A percentile compares a stretch with the other conserved stretches of the same genome.
These are phyloP conservation scores for Wallacemonas sp. DNA, from an alignment of 208 protist genomes.

Conservation along the genomic window DNA sequence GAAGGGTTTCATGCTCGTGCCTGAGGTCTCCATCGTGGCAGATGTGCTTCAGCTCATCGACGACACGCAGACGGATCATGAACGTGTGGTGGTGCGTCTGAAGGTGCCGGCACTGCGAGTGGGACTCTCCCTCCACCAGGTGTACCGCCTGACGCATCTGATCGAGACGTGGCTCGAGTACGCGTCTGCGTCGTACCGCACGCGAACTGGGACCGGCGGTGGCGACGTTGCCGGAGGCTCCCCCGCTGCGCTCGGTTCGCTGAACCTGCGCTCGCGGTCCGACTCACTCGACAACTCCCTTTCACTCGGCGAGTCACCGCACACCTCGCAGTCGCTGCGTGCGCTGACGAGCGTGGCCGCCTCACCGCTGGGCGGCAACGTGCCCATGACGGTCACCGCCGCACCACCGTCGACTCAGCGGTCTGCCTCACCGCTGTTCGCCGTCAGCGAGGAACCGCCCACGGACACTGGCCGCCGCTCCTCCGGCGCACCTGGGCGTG, in stretches of 20 bases:
- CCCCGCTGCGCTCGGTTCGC: no score
- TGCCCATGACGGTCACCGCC: no score
- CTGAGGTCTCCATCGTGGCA: slow-evolving; percentile 64
- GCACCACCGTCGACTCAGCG: not conserved
- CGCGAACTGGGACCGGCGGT: not conserved
- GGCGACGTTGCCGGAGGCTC: no score
- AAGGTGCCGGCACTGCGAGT: slow-evolving; percentile 59
- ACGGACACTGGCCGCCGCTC: not conserved
- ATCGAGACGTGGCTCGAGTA: slow-evolving; percentile 68
- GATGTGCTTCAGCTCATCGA: slow-evolving; percentile 78
- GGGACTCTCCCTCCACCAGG: slow-evolving; percentile 69
- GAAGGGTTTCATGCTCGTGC: slow-evolving; percentile 69
- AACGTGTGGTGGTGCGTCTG: slow-evolving; percentile 73
- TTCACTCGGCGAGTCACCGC: not conserved
- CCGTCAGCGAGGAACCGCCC: not conserved
- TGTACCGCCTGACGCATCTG: slow-evolving; percentile 69
- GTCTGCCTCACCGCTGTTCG: not conserved
- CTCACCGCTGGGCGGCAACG: no score
- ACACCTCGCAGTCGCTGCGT: not conserved
- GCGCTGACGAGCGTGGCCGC: not conserved
- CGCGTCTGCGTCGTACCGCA: not conserved
- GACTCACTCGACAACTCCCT: slow-evolving; percentile 5
- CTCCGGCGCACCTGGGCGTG: not conserved
- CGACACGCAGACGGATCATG: slow-evolving; percentile 30
- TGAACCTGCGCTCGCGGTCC: not conserved